Evolutionary conservation across 2,329 filamentous ascomycete genomes (phyloP).

Genomic region (Ramularia endophylla): DNA sequence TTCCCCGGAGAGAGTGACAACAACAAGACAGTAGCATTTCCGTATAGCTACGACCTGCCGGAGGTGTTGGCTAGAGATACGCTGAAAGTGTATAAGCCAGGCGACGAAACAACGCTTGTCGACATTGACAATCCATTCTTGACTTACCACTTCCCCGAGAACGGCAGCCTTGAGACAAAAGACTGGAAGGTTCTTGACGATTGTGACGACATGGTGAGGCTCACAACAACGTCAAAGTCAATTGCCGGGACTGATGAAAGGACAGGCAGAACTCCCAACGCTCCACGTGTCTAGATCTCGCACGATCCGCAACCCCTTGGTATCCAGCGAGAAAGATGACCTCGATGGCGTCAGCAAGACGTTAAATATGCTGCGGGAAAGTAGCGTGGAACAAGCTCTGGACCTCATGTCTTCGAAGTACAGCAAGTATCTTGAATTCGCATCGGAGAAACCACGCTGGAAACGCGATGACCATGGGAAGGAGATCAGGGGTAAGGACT

Average conservation of each 20-base stretch:
- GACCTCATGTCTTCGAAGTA: background rate
- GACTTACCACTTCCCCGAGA: background rate
- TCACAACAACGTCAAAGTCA: no score
- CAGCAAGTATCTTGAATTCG: background rate
- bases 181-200: constrained; percentile 1
- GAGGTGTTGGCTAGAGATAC: background rate
- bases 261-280: no score
- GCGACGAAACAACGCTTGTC: background rate
- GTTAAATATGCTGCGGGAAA: background rate
- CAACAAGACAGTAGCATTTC: background rate
- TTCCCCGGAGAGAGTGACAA: background rate
- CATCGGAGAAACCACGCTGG: no score
- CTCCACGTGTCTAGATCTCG: background rate
- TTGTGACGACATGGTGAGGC: background rate
- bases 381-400: background rate
- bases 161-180: background rate
- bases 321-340: background rate
- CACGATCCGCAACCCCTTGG: background rate
- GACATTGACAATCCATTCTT: background rate
- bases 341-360: background rate
- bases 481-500: background rate
- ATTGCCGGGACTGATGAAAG: no score
- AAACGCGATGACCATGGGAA: no score
- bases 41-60: background rate
- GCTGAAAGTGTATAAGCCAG: background rate